A percentile compares a stretch with the other conserved stretches of the same genome.
Conservation (phyloP, 2,329 filamentous ascomycete genomes). For the Fusarium lyarnte region DNA sequence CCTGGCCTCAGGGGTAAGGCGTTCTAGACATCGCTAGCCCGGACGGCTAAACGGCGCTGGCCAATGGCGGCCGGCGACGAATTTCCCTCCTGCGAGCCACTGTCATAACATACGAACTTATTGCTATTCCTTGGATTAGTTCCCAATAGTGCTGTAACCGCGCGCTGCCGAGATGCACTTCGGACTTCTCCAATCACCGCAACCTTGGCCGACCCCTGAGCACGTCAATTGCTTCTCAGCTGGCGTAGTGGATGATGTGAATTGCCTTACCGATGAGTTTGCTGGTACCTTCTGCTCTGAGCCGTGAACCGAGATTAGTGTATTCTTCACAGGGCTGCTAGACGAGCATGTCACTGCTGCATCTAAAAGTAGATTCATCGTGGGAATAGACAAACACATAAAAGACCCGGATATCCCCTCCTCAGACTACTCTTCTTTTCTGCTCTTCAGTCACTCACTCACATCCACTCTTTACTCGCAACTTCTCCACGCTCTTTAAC, state of each 20-base stretch:
- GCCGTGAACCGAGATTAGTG: constrained; percentile 6
- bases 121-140: neutral
- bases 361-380: neutral
- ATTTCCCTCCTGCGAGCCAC: neutral
- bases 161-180: neutral
- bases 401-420: constrained; percentile 2
- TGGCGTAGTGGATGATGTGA: neutral
- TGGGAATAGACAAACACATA: neutral
- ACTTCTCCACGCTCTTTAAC: constrained; percentile 1
- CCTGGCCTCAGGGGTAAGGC: neutral
- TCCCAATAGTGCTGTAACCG: neutral
- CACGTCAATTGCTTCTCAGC: neutral
- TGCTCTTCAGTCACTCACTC: constrained; percentile 22
- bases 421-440: neutral
- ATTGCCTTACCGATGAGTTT: neutral
- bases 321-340: neutral
- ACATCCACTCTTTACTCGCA: constrained; percentile 5
- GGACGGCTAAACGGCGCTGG: neutral
- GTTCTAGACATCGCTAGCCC: neutral
- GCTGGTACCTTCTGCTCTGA: neutral
- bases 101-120: neutral
- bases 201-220: neutral
- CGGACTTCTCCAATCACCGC: neutral
- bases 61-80: neutral
- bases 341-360: neutral